A percentile compares a stretch with the other conserved stretches of the same genome.
Conservation (phyloP, 1,284 basidiomycete genomes). For the Cutaneotrichosporon dermatis region DNA sequence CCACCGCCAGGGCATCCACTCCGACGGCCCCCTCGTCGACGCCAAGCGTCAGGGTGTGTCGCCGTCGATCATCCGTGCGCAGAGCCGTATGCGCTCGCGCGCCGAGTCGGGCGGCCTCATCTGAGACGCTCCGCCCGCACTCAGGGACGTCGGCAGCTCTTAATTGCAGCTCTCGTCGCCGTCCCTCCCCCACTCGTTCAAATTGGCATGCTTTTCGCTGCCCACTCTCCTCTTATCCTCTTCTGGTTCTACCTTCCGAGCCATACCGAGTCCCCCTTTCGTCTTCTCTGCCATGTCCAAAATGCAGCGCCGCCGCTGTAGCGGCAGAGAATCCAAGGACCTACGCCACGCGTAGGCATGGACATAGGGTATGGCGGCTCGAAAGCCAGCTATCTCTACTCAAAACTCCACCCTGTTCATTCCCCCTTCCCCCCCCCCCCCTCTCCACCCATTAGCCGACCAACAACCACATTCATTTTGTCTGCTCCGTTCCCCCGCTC, state of each 20-base stretch:
- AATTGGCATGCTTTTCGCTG: constrained; percentile 42
- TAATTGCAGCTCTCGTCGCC: constrained; percentile 4
- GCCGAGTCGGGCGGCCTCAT: constrained; percentile 41
- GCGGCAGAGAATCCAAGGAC: constrained; percentile 34
- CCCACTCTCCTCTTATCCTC: constrained; percentile 13
- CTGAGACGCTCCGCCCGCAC: constrained; percentile 18
- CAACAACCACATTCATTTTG: neutral
- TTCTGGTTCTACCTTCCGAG: constrained; percentile 36
- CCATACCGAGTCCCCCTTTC: constrained; percentile 34
- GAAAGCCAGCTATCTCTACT: constrained; percentile 33
- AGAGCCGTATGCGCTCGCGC: constrained; percentile 40
- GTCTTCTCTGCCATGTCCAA: constrained; percentile 31
- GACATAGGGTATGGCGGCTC: constrained; percentile 43
- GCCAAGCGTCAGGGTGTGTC: constrained; percentile 46
- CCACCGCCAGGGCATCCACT: constrained; percentile 50
- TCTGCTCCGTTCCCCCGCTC: neutral
- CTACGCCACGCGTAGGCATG: constrained; percentile 42
- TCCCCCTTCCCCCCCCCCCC: neutral
- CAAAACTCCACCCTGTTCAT: constrained; percentile 7
- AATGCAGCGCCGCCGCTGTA: constrained; percentile 45
- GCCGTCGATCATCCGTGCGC: constrained; percentile 44
- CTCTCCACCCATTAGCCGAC: constrained; percentile 6
- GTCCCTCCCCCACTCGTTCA: constrained; percentile 14
- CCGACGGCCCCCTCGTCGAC: constrained; percentile 48
- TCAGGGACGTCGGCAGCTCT: constrained; percentile 1